phyloP scores from a whole-genome alignment of 1,284 basidiomycete genomes.

The Paramarasmius palmivorus region DNA sequence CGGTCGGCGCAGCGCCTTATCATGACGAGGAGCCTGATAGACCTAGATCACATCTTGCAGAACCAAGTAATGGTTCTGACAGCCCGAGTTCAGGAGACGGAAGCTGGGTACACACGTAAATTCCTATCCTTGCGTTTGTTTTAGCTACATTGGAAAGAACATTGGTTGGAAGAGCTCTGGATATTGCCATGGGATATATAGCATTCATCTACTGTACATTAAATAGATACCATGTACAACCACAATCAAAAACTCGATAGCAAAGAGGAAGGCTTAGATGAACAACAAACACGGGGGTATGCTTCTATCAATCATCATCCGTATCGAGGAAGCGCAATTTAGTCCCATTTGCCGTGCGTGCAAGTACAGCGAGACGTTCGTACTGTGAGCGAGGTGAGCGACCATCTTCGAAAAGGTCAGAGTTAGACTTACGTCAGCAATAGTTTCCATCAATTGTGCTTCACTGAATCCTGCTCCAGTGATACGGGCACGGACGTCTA shows the following conservation, averaged over 20 bases:
- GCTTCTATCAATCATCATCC: background rate
- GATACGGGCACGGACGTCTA: slow-evolving; percentile 83
- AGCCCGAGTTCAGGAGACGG: slow-evolving; percentile 53
- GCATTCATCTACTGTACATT: no score
- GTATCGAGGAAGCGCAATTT: slow-evolving; percentile 61
- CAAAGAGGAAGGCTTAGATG: no score
- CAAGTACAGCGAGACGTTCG: slow-evolving; percentile 78
- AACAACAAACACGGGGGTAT: no score
- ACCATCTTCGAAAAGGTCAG: background rate
- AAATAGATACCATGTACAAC: no score
- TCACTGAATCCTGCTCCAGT: slow-evolving; percentile 90
- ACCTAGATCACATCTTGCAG: background rate
- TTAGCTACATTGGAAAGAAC: no score
- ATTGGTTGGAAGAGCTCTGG: no score
- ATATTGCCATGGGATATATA: no score
- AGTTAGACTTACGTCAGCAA: slow-evolving; percentile 61
- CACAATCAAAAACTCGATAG: no score
- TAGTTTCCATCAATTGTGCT: slow-evolving; percentile 83
- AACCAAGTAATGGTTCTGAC: background rate
- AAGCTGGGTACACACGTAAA: slow-evolving; percentile 75
- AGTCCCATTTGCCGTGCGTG: slow-evolving; percentile 73
- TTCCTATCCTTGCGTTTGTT: background rate
- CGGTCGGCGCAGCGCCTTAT: slow-evolving; percentile 5
- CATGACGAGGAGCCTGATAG: slow-evolving; percentile 6
- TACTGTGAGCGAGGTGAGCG: slow-evolving; percentile 51